Conservation (phyloP, 2,329 filamentous ascomycete species). For the Claviceps fusiformis region DNA sequence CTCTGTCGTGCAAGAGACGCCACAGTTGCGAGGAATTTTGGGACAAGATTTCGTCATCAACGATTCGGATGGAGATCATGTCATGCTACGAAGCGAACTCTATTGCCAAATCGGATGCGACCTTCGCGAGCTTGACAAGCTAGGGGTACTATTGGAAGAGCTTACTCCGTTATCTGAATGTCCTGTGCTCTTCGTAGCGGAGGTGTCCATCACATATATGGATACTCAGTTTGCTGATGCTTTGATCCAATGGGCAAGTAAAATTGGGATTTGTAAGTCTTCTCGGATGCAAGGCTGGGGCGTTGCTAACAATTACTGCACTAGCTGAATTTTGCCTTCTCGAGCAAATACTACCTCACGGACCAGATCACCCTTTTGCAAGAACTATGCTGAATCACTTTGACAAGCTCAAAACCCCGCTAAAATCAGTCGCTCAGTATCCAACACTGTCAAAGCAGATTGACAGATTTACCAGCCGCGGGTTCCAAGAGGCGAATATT, state of each 20-base stretch:
- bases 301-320: constrained; percentile 1
- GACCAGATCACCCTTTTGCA: constrained; percentile 68
- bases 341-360: constrained; percentile 75
- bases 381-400: constrained; percentile 77
- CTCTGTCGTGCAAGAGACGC: constrained; percentile 49
- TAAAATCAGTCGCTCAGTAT: constrained; percentile 62
- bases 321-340: constrained; percentile 70
- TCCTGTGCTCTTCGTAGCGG: constrained; percentile 66
- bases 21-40: constrained; percentile 35
- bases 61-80: constrained; percentile 25
- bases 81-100: constrained; percentile 51
- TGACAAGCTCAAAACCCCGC: constrained; percentile 61
- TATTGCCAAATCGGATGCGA: constrained; percentile 78
- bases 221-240: constrained; percentile 57
- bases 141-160: constrained; percentile 45
- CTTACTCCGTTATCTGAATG: constrained; percentile 45
- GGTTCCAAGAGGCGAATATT: constrained; percentile 50
- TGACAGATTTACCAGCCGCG: constrained; percentile 51
- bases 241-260: constrained; percentile 66
- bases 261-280: constrained; percentile 49
- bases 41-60: constrained; percentile 18
- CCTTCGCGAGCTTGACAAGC: constrained; percentile 48
- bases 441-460: constrained; percentile 52
- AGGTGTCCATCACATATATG: constrained; percentile 90
- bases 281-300: background rate